phyloP scores from a whole-genome alignment of 768 basidiomycete genomes.

The Gloeostereum incarnatum region DNA sequence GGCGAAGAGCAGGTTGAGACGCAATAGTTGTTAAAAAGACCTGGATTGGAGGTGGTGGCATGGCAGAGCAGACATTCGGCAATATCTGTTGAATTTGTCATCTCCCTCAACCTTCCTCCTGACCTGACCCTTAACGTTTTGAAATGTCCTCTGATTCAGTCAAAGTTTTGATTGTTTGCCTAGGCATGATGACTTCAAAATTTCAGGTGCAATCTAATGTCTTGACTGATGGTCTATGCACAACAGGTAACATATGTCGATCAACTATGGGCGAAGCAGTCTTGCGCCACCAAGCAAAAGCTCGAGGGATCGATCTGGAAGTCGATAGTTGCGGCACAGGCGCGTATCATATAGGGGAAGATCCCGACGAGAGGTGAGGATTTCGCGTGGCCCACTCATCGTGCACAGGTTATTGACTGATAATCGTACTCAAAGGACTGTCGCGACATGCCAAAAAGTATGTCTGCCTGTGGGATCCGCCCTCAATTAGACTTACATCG shows the following conservation, averaged over 20 bases:
- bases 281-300: constrained; percentile 53
- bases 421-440: constrained; percentile 35
- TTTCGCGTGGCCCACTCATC: constrained; percentile 3
- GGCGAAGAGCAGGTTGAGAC: constrained; percentile 66
- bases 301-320: constrained; percentile 54
- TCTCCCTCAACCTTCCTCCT: too few species aligned
- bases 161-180: constrained; percentile 67
- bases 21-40: constrained; percentile 85
- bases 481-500: neutral
- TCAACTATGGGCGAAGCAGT: constrained; percentile 93
- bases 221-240: constrained; percentile 3
- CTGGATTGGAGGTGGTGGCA: too few species aligned
- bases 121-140: too few species aligned
- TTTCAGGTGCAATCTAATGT: too few species aligned
- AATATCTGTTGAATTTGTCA: too few species aligned
- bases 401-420: constrained; percentile 1
- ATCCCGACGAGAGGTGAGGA: constrained; percentile 70
- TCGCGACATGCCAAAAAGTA: constrained; percentile 66
- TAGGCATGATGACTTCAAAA: constrained; percentile 25
- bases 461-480: neutral
- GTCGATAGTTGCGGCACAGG: constrained; percentile 86
- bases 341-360: constrained; percentile 76
- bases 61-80: constrained; percentile 4
- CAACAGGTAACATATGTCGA: constrained; percentile 71
- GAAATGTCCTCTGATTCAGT: constrained; percentile 14